These are phyloP conservation scores for Rauvolfia tetraphylla DNA, from an alignment of 257 asterid genomes.

Conservation along the genomic window DNA sequence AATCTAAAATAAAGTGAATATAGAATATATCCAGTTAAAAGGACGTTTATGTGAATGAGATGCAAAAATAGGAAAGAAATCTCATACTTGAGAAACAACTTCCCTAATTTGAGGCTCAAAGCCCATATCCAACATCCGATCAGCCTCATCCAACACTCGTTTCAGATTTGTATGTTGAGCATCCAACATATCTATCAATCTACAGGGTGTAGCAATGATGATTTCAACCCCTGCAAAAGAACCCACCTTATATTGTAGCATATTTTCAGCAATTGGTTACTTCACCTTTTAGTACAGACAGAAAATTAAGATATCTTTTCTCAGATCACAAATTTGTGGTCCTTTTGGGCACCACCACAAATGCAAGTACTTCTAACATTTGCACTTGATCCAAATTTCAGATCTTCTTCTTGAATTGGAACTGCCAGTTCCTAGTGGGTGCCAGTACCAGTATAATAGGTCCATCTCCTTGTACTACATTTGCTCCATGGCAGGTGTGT, in stretches of 20 bases:
- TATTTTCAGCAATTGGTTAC: background rate
- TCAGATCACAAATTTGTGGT: conserved; percentile 87
- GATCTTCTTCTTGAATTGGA: conserved; percentile 86
- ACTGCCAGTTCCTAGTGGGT: conserved; percentile 89
- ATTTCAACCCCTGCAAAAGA: conserved; percentile 74
- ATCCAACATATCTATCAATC: conserved; percentile 91
- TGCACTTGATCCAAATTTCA: conserved; percentile 65
- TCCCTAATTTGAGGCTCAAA: conserved; percentile 96
- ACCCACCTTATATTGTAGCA: conserved; percentile 10
- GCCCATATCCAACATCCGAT: conserved; percentile 97
- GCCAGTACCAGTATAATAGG: conserved; percentile 80
- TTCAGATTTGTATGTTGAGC: conserved; percentile 79
- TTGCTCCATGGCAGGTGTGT: background rate
- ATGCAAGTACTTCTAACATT: conserved; percentile 77
- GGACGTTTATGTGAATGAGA: background rate
- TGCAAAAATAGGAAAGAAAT: background rate
- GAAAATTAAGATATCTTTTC: conserved; percentile 47
- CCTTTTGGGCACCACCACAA: conserved; percentile 95
- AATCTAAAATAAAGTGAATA: too few species aligned
- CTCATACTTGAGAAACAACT: conserved; percentile 67
- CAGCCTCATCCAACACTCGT: conserved; percentile 94
- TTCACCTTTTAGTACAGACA: conserved; percentile 3
- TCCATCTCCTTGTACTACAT: conserved; percentile 78
- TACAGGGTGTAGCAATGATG: conserved; percentile 89
- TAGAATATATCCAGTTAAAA: background rate